Evolutionary conservation across 257 asterid species (phyloP), one percentile per base, ranked within the genome.

Genomic region (Coffea eugenioides): DNA sequence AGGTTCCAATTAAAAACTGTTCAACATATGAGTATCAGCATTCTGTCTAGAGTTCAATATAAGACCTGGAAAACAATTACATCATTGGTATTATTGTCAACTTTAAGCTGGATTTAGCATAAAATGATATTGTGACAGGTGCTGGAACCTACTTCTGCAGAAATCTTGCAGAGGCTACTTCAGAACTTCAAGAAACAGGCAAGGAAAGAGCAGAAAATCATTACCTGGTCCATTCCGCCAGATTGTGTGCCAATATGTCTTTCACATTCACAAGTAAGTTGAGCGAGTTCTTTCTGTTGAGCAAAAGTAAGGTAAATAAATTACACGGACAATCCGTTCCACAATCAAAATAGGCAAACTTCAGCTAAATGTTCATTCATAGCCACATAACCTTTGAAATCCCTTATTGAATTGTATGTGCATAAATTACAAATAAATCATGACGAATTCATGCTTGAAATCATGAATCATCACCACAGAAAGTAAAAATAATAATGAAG

Each of bases 141-240:
- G 4, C 9, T 34, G 18, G 6, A 20, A 65, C 9, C 36, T 68
- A 34, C 72, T 68, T 68, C 48, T 3, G 48, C 11, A 68, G 73
- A 68, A 68, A 46, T 27, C 46, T 20, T 52, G n/a, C 20, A 77
- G 65, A 82, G 6, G 6, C 52, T 45, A 69, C 34, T 25, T 51
- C 61, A 48, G 39, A 11, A 62, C 8, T 21, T 34, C 48, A 16
- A 76, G 31, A 18, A 74, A 69, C 25, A 52, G 18, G 21, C 2
- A 73, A 3, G 54, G 52, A 80, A 12, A 66, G 81, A 81, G n/a
- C 71, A 45, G n/a, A 21, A 65, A 75, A 27, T 23, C 78, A 64
- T 80, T 85, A 95, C 99, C 97, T 92, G 99, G 84, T 96, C 99
- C 99, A 96, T 96, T 83, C 99, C 99, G 86, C 98, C 99, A 80